Base-by-base conservation (phyloP, 176 grass and related monocot species). In the Oryza australiensis region DNA sequence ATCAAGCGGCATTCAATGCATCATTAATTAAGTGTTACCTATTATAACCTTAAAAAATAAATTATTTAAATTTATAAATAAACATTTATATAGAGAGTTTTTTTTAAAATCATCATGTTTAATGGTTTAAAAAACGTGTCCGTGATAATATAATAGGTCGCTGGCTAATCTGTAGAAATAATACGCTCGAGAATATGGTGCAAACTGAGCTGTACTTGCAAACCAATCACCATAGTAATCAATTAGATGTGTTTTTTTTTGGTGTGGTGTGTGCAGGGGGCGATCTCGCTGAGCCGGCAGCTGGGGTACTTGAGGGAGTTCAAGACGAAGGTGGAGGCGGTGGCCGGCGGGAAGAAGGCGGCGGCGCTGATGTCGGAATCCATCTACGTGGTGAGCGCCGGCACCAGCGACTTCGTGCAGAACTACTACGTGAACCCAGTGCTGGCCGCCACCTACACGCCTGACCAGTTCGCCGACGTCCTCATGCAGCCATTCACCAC, bases 341-440 rank as follows among this genome's bases (percentile, higher is more conserved):
- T 87, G 67, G 93, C 85, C 12, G 90, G 93, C 35, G 64, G 46
- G 70, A 66, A 64, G 72, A 87, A 67, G 10, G 88, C 92, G 9
- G 84, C 76, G 77, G 68, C 46, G 80, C 86, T 98, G 18, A 87
- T 92, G 89, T 62, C 70, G 38, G 96, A 75, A 13, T 89, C 93
- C 62, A 95, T 95, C 84, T 93, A 93, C 89, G 55, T 98, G 9
- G 35, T 95, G 68, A 98, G 96, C 68, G 86, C 90, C 49, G 96
- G 96, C 34, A 95, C 86, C 84, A 93, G 92, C 63, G 96, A 98
- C 73, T 98, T 86, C 82, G 75, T 98, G 80, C 96, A 98, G 88
- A 98, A 95, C 78, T 95, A 95, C 89, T 98, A 98, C 87, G 85
- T 98, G 24, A 91, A 98, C 74, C 90, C 92, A 11, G 7, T 95